Evolutionary conservation across 1,284 basidiomycete species (phyloP), one percentile per base, ranked within the genome.

Genomic region (Apiotrichum brassicae): DNA sequence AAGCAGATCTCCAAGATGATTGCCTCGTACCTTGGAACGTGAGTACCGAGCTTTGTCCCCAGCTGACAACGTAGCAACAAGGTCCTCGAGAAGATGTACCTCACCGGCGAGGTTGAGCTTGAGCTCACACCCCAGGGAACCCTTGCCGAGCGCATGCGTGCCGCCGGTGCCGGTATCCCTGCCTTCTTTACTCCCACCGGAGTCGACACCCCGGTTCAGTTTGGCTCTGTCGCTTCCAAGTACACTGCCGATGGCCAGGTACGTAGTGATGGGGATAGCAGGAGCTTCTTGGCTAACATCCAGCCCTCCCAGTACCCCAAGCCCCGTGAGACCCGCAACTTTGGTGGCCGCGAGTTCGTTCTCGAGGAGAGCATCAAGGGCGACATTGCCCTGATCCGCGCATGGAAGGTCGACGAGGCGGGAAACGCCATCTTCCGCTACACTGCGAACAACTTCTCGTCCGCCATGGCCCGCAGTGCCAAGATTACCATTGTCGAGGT

Each of bases 131-230:
- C 91, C 1, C 91, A 95, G 74, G 91, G 76, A 19, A 93, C 90
- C 9, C 82, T 98, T 26, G 86, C 87, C 16, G 94, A 95, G 68
- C 83, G 92, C 55, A 79, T 95, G 55, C 83, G 93, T 25, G 87
- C 93, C 4, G 90, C 90, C 48, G 93, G 87, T 2, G 88, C 90
- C 20, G 94, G 94, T 46, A 93, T 95, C 61, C 94, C 94, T 3
- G 93, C 88, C 7, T 93, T 98, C 77, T 98, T 81, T 75, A 97
- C 92, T 3, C 88, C 92, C 4, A 95, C 92, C 2, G 94, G 92
- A 38, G 86, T 85, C 20, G 44, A 50, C 38, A 56, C 54, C 9
- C 48, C 54, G n/a, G 54, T 56, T 8, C 47, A 56, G 51, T 43
- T 43, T 34, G 54, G 45, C 13, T 37, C 40, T 6, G 49, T 56